Evolutionary conservation across 768 basidiomycete species (phyloP), one percentile per base, ranked within the genome.

Genomic region (Mycena capillaripes): DNA sequence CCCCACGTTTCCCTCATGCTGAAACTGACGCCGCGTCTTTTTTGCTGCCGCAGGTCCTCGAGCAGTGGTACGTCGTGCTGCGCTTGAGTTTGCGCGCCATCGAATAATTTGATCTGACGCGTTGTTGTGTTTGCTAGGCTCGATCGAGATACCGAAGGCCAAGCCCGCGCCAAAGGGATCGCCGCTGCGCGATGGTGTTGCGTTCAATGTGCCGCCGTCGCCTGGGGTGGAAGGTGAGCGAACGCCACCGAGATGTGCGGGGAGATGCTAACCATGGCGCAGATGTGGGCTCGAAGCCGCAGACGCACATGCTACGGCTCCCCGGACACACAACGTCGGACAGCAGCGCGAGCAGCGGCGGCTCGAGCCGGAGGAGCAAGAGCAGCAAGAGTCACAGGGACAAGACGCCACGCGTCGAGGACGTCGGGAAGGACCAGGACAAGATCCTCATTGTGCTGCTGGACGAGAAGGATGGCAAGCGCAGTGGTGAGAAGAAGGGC

Each of bases 401-500:
- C 19, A 48, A 52, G 58, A 36, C 19, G 32, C 10, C 59, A 21
- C 60, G n/a, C 38, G 25, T 52, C n/a, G 65, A 66, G 1, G 61
- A 60, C 2, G 56, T 14, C 19, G 42, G 42, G 42, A 17, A 44
- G 1, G 66, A 50, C n/a, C 64, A 69, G 48, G 70, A 71, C 57
- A 71, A 63, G 62, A 65, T 75, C 34, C 60, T 75, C 16, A 71
- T 75, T 6, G 74, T 71, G 6, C 62, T 71, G 27, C 44, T 71
- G 52, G 74, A 75, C 32, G 70, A 68, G 38, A 71, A 75, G 38
- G 70, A 75, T 48, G 56, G 50, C 46, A 23, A 50, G 21, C 23
- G 23, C 29, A 30, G 40, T 44, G n/a, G 4, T 23, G 34, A 42
- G 29, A 57, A 30, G 56, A 67, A 50, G 65, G 38, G 7, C 55